phyloP scores from a whole-genome alignment of 2,329 filamentous ascomycete genomes.

The Aspergillus intermedius region DNA sequence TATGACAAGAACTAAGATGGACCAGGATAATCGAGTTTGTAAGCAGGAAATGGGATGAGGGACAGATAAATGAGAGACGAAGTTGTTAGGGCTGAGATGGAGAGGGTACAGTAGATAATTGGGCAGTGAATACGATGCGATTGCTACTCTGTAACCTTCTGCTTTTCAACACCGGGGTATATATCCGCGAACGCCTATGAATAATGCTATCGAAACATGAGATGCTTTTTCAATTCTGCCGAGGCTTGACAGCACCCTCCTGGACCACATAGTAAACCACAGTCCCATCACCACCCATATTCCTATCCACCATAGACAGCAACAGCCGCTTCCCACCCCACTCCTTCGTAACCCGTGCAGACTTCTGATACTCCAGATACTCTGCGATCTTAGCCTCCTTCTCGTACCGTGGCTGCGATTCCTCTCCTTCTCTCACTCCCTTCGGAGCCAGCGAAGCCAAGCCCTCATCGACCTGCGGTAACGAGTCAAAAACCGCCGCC shows the following conservation, averaged over 20 bases:
- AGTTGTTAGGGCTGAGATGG: no score
- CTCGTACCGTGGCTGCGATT: conserved; percentile 15
- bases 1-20: no score
- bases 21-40: no score
- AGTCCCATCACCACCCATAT: conserved; percentile 51
- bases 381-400: conserved; percentile 24
- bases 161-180: no score
- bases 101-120: no score
- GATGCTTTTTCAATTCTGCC: conserved; percentile 48
- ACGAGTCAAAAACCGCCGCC: conserved; percentile 52
- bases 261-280: conserved; percentile 61
- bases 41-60: no score
- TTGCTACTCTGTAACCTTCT: no score
- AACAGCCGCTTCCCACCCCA: conserved; percentile 50
- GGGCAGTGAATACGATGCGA: no score
- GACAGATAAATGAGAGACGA: no score
- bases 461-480: conserved; percentile 25
- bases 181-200: no score
- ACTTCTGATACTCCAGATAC: conserved; percentile 24
- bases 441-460: conserved; percentile 6
- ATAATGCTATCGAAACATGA: no score
- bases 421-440: conserved; percentile 19
- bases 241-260: conserved; percentile 58
- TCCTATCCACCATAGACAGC: conserved; percentile 50
- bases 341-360: conserved; percentile 24